Evolutionary conservation across 768 basidiomycete species (phyloP), one percentile per base, ranked within the genome.

Genomic region (Rhodotorula babjevae): DNA sequence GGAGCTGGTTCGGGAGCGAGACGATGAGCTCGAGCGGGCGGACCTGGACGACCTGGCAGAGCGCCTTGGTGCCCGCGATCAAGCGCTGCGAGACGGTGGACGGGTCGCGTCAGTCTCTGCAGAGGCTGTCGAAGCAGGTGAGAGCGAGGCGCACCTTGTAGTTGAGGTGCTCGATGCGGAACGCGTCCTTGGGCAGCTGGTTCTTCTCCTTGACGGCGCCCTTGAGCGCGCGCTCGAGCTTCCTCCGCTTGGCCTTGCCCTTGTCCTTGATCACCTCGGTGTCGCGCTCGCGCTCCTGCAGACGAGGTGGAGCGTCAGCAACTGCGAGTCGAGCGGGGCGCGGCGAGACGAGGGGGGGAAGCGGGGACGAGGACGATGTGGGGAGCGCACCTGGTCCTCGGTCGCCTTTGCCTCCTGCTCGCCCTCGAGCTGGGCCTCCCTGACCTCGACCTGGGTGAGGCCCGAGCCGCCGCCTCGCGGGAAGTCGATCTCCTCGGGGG

Each of bases 1-100:
- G 86, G 52, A 99, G 87, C 82, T 97, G 94, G 77, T 94, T 91
- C 27, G 96, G 95, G n/a, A 99, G 85, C 27, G 95, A 97, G 42
- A 98, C 84, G 69, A 98, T 86, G 70, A 99, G 85, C 58, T 92
- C 90, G 49, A 99, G 87, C 19, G 94, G 91, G 72, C 92, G 87
- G 64, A 98, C 86, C 40, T 89, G 86, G 76, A 91, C 85, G 63
- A 99, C 86, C 82, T 93, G 90, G n/a, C 88, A 89, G 49, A 98
- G 83, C 31, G 97, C 85, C 79, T 88, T 92, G 86, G 92, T 93
- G 50, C 93, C 94, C 49, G 87, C 83, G 57, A 84, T 82, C 21
- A 96, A 83, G 76, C 92, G 87, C 92, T 94, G 77, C 36, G 27
- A 4, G 36, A 36, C 5, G 36, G n/a, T 4, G 53, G 68, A 47